These are phyloP conservation scores for Nakataea oryzae DNA, from an alignment of 2,329 filamentous ascomycete genomes.

Conservation along the genomic window DNA sequence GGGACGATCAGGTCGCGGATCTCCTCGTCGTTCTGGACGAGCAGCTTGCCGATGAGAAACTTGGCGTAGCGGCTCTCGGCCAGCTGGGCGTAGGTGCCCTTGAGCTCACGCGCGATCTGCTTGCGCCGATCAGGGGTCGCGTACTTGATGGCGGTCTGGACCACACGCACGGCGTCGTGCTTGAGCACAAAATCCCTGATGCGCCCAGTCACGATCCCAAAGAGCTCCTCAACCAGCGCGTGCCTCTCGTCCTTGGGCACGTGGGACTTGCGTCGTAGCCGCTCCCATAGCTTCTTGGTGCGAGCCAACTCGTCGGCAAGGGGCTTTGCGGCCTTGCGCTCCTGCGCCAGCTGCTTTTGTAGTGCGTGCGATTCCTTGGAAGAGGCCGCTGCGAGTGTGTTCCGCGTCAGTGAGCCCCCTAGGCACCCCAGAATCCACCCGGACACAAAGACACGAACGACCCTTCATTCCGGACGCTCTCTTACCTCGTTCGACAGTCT, in stretches of 20 bases:
- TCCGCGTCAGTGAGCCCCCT: not conserved
- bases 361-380: constrained; percentile 85
- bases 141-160: constrained; percentile 96
- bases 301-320: constrained; percentile 81
- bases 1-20: constrained; percentile 82
- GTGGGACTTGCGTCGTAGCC: constrained; percentile 83
- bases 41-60: constrained; percentile 89
- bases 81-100: constrained; percentile 72
- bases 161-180: constrained; percentile 92
- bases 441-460: not conserved
- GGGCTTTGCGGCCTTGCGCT: constrained; percentile 87
- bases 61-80: constrained; percentile 96
- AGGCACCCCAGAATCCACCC: not conserved
- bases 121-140: constrained; percentile 74
- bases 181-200: constrained; percentile 97
- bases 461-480: not conserved
- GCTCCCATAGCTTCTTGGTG: constrained; percentile 96
- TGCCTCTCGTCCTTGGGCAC: constrained; percentile 84
- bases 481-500: constrained; percentile 30
- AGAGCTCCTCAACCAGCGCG: constrained; percentile 79
- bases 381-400: constrained; percentile 21
- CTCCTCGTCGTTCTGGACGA: constrained; percentile 83
- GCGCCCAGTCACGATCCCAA: constrained; percentile 79
- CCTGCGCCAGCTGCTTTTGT: constrained; percentile 78
- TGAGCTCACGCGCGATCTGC: constrained; percentile 77